Evolutionary conservation across 2,329 filamentous ascomycete species (phyloP), one percentile per base, ranked within the genome.

Genomic region (Thelonectria blattea): DNA sequence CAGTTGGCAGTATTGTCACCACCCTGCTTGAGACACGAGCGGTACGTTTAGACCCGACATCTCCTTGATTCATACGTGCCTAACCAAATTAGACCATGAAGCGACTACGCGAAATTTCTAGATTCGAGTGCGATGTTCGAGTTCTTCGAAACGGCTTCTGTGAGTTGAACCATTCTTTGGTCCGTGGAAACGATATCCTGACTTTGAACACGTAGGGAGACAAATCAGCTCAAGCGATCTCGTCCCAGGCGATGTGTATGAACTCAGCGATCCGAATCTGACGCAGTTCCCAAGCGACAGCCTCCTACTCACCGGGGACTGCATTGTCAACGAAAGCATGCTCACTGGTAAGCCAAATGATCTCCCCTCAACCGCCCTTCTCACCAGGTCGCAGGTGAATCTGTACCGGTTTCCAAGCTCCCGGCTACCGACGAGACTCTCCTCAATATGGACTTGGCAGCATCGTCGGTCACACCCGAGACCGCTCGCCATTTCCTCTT

Each of bases 251-350:
- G 95, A 99, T 74, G 89, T 99, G 7, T 99, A 97, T 76, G 95
- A 99, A 80, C 86, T 99, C 51, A 97, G 94, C 58, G 96, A 99
- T 75, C 95, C 95, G 2, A 92, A 89, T 15, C 81, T 99, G 24
- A 86, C 86, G 3, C 91, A 96, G 68, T 91, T 98, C 63, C 95
- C 95, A 1, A 95, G 92, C 71, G 95, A 99, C 75, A 96, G 94
- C 74, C 80, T 99, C 34, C 80, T 99, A 6, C 83, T 99, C 0
- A 92, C 91, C 53, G 96, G 95, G 42, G 96, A 99, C 76, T 97
- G 93, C 71, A 98, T 99, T 64, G 93, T 99, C 66, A 99, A 99
- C 71, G 95, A 99, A 78, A 98, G 95, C 78, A 99, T 99, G 95
- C 85, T 99, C 37, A 99, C 95, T 41, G 77, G 77, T 77, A 67